Conservation (phyloP, 768 basidiomycete genomes). For the Leccinum ochraceum region DNA sequence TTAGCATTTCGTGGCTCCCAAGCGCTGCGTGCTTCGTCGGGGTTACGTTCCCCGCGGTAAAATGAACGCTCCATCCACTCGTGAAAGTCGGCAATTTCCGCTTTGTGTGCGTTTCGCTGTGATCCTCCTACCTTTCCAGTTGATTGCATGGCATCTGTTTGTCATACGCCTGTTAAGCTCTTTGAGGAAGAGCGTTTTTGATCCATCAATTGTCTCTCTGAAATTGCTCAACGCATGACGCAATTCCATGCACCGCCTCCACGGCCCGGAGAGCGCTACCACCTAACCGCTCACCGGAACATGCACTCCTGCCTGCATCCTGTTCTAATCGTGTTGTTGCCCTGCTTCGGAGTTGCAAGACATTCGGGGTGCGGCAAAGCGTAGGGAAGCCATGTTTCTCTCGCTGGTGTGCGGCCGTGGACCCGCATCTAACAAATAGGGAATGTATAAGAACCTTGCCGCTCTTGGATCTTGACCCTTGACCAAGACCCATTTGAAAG, state of each 20-base stretch:
- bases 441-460: slow-evolving; percentile 32
- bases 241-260: slow-evolving; percentile 25
- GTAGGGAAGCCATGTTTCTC: slow-evolving; percentile 31
- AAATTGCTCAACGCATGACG: slow-evolving; percentile 26
- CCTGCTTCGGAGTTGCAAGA: slow-evolving; percentile 36
- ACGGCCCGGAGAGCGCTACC: slow-evolving; percentile 30
- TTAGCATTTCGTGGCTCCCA: slow-evolving; percentile 15
- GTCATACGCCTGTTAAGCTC: slow-evolving; percentile 30
- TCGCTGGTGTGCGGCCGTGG: slow-evolving; percentile 18
- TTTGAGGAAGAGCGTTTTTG: slow-evolving; percentile 33
- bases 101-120: slow-evolving; percentile 3
- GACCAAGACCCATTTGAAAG: slow-evolving; percentile 27
- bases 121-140: slow-evolving; percentile 8
- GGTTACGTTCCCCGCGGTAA: slow-evolving; percentile 10
- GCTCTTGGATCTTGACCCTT: slow-evolving; percentile 23
- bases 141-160: slow-evolving; percentile 17
- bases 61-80: slow-evolving; percentile 20
- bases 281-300: slow-evolving; percentile 31
- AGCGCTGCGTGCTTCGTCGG: slow-evolving; percentile 11
- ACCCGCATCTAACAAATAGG: slow-evolving; percentile 27
- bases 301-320: slow-evolving; percentile 31
- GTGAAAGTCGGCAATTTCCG: slow-evolving; percentile 32
- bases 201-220: slow-evolving; percentile 29
- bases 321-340: slow-evolving; percentile 34
- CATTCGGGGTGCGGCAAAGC: slow-evolving; percentile 28